Evolutionary conservation across 2,329 filamentous ascomycete genomes (phyloP), one percentile per base, ranked within the genome.

Genomic region (Penicillium verrucosum): DNA sequence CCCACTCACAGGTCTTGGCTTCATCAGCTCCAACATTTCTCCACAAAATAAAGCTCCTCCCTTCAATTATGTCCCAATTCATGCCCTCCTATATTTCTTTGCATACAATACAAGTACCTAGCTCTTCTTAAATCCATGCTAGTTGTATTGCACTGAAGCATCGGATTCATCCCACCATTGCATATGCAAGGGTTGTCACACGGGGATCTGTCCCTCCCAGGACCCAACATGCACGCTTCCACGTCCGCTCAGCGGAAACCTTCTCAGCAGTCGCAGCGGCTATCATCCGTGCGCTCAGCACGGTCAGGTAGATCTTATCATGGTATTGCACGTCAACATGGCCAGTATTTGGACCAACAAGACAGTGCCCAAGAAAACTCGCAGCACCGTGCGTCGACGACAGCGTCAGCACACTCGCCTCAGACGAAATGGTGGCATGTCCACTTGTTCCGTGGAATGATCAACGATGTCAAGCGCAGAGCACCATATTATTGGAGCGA

Each of bases 401-500:
- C 59, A 8, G 51, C 60, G 1, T 64, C 67, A 3, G 43, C 50
- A 4, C 54, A 49, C 42, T 55, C 63, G n/a, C 57, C 62, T 23
- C 53, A 53, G 38, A 59, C 59, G 21, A 61, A 68, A 70, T 93
- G 90, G 90, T 94, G 89, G 87, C 88, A 83, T 68, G 83, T 92
- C 25, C 81, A 81, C 48, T 78, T 89, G 48, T 93, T 93, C 73
- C 84, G 84, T 37, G 91, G 91, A 67, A 95, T 96, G 85, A 72
- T 86, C 56, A 86, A 89, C 68, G 91, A 96, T 74, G 68, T 95
- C 34, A 85, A 85, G 62, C 85, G 90, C 56, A 79, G 91, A 60
- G 82, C 82, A 8, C 91, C 91, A 1, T 95, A 82, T 70, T 96
- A 94, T 70, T 79, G 77, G 75, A 92, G 88, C 73, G 91, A 96